Evolutionary conservation across 2,329 filamentous ascomycete species (phyloP), one percentile per base, ranked within the genome.

Genomic region (Fusarium pseudonygamai): DNA sequence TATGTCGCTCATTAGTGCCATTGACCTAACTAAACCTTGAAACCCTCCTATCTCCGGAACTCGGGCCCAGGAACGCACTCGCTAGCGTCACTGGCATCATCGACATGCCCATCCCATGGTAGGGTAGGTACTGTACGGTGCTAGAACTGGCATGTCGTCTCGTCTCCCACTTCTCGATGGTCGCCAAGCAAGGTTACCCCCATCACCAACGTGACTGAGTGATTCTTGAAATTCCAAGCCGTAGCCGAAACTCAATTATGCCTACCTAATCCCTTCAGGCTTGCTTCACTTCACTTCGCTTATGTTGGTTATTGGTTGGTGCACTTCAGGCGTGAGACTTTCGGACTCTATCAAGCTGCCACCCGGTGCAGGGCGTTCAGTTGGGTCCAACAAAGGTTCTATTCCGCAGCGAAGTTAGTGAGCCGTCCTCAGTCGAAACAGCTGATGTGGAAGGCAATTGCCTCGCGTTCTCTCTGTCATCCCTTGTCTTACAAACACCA

Each of bases 311-410:
- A 34, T 63, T 42, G n/a, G 43, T 30, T 47, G 40, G 60, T 50
- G 13, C 45, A 52, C 52, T 37, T 67, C n/a, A 40, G 64, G 64
- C 50, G 37, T 39, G 26, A 43, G 11, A 50, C 30, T 68, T 68
- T 60, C 47, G 47, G 40, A 22, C 18, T 37, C 53, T 45, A 16
- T 20, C 20, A 60, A n/a, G 16, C 22, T 53, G 39, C 36, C 56
- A 50, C 16, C 20, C 12, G 36, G 42, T 45, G 24, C 43, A 36
- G n/a, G 37, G 20, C 34, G 60, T 59, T 32, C 30, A 8, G 34
- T 59, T 26, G 24, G 55, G 30, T 18, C 12, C 40, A 53, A 36
- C 15, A 18, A 60, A 42, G 45, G 30, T 42, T 36, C 18, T 39
- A 12, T 26, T 34, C 45, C 30, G 39, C 37, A 36, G 16, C 28